phyloP scores from a whole-genome alignment of 2,329 filamentous ascomycete genomes.

The Botryotinia globosa region DNA sequence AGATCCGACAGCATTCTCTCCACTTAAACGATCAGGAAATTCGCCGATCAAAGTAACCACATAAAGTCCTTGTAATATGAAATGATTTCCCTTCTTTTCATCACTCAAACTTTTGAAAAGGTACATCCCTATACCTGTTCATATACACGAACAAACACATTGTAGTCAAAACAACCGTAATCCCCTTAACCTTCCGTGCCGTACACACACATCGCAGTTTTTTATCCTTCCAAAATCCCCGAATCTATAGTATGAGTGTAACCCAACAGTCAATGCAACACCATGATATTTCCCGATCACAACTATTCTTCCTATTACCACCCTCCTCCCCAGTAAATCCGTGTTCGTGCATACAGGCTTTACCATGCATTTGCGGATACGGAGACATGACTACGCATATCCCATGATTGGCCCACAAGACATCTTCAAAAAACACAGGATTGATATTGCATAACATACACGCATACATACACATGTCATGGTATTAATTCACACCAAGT shows the following conservation, averaged over 20 bases:
- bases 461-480: not conserved
- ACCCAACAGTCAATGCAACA: not conserved
- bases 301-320: not conserved
- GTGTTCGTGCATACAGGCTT: not conserved
- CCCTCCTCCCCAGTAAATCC: not conserved
- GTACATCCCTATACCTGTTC: too few relatives aligned
- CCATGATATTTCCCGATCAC: not conserved
- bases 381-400: accelerated
- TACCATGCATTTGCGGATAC: not conserved
- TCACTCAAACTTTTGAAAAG: not conserved
- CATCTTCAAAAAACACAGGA: not conserved
- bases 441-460: not conserved
- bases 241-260: not conserved
- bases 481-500: too few relatives aligned
- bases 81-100: not conserved
- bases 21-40: not conserved
- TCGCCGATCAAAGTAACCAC: not conserved
- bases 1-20: not conserved
- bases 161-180: not conserved
- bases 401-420: not conserved
- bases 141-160: not conserved
- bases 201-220: not conserved
- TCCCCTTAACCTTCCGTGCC: not conserved
- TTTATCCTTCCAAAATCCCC: not conserved
- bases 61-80: not conserved